Conservation (phyloP, 805 yeast species). For the Millerago galiae region DNA sequence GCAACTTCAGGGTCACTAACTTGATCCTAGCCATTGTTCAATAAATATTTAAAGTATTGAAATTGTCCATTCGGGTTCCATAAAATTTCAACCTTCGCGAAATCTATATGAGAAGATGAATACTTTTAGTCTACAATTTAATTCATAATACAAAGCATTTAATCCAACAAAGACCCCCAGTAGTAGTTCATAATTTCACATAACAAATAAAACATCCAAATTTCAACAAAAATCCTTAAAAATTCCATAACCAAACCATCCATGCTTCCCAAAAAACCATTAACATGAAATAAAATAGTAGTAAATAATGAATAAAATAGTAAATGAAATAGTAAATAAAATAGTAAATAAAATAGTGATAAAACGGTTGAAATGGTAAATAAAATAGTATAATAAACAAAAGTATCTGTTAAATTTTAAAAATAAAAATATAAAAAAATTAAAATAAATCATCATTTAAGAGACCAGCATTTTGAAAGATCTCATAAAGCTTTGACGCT, state of each 20-base stretch:
- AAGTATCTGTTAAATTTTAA: background rate
- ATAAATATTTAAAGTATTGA: too few species aligned
- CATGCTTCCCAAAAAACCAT: too few species aligned
- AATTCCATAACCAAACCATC: background rate
- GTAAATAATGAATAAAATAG: too few species aligned
- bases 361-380: too few species aligned
- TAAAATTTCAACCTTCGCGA: background rate
- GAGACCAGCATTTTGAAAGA: conserved; percentile 91
- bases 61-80: too few species aligned
- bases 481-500: conserved; percentile 84
- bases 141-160: background rate
- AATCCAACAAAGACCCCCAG: too few species aligned
- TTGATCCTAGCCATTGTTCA: conserved; percentile 8
- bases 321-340: too few species aligned
- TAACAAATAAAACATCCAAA: background rate
- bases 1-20: conserved; percentile 15
- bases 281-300: too few species aligned
- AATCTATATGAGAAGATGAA: background rate
- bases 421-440: background rate
- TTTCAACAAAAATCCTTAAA: background rate
- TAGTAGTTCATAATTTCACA: background rate
- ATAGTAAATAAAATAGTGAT: too few species aligned
- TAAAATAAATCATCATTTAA: conserved; percentile 60
- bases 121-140: background rate
- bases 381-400: background rate